These are phyloP conservation scores for Penicillium taxi DNA, from an alignment of 495 filamentous ascomycete species.

Conservation along the genomic window DNA sequence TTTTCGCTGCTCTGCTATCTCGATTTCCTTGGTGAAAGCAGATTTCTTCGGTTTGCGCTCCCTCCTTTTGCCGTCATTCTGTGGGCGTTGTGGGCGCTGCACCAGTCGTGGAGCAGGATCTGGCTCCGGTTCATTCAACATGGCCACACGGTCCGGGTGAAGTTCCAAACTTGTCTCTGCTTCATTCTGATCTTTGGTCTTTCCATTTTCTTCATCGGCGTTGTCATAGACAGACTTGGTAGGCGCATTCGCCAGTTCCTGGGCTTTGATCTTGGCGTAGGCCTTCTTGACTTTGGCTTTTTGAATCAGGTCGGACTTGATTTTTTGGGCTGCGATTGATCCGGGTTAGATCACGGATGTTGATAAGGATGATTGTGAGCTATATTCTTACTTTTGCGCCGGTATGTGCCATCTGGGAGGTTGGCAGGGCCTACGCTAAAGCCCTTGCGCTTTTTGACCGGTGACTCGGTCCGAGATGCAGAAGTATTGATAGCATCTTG, in stretches of 20 bases:
- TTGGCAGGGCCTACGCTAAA: slow-evolving; percentile 85
- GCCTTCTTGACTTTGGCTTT: slow-evolving; percentile 92
- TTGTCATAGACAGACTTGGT: slow-evolving; percentile 28
- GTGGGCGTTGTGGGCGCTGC: slow-evolving; percentile 15
- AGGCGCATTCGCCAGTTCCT: slow-evolving; percentile 34
- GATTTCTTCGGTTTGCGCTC: slow-evolving; percentile 48
- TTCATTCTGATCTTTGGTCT: slow-evolving; percentile 6
- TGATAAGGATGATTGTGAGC: neutral
- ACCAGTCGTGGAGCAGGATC: slow-evolving; percentile 17
- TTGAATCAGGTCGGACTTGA: slow-evolving; percentile 82
- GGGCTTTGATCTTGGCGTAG: slow-evolving; percentile 78
- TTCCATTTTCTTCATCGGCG: slow-evolving; percentile 19
- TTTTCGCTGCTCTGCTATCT: slow-evolving; percentile 57
- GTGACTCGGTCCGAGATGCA: slow-evolving; percentile 26
- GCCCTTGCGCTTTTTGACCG: slow-evolving; percentile 52
- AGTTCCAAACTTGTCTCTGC: slow-evolving; percentile 43
- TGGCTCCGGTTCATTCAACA: slow-evolving; percentile 46
- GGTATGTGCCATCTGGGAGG: slow-evolving; percentile 84
- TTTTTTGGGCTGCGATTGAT: slow-evolving; percentile 64
- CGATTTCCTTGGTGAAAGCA: slow-evolving; percentile 70
- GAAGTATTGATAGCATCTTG: slow-evolving; percentile 40
- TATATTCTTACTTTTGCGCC: slow-evolving; percentile 81
- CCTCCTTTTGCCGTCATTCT: slow-evolving; percentile 13
- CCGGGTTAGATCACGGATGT: neutral
- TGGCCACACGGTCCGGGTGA: slow-evolving; percentile 65